Evolutionary conservation across 768 basidiomycete genomes (phyloP).

Genomic region (Collybia sordida): DNA sequence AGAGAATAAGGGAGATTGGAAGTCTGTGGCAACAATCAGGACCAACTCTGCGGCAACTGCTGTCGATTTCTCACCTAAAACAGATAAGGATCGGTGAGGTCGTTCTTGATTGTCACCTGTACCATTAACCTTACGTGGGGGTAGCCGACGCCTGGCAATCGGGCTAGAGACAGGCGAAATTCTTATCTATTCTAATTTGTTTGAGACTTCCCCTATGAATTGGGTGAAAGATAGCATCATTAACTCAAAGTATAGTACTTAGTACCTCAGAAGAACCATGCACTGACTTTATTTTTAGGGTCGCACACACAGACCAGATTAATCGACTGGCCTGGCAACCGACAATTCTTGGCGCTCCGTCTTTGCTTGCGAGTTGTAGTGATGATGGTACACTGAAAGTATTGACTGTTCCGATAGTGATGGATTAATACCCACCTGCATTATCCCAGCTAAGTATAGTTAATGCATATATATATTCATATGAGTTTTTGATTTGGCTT

Average conservation of each 20-base stretch:
- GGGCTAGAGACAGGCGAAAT: constrained; percentile 86
- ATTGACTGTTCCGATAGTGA: constrained; percentile 56
- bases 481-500: too few relatives aligned
- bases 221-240: constrained; percentile 52
- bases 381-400: constrained; percentile 92
- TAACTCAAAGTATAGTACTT: constrained; percentile 45
- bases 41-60: constrained; percentile 81
- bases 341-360: constrained; percentile 23
- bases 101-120: not conserved
- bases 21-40: constrained; percentile 58
- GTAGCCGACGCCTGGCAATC: constrained; percentile 65
- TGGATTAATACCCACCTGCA: too few relatives aligned
- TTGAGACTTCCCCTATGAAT: constrained; percentile 21
- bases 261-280: not conserved
- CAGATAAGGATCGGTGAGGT: constrained; percentile 35
- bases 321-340: constrained; percentile 83
- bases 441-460: too few relatives aligned
- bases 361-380: constrained; percentile 80
- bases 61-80: constrained; percentile 54
- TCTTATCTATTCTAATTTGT: constrained; percentile 49
- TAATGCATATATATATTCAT: too few relatives aligned
- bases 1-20: constrained; percentile 50
- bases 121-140: not conserved
- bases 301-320: constrained; percentile 76
- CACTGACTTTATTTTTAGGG: constrained; percentile 35